Conservation (phyloP, 2,329 filamentous ascomycete species). For the Aspergillus sp. region DNA sequence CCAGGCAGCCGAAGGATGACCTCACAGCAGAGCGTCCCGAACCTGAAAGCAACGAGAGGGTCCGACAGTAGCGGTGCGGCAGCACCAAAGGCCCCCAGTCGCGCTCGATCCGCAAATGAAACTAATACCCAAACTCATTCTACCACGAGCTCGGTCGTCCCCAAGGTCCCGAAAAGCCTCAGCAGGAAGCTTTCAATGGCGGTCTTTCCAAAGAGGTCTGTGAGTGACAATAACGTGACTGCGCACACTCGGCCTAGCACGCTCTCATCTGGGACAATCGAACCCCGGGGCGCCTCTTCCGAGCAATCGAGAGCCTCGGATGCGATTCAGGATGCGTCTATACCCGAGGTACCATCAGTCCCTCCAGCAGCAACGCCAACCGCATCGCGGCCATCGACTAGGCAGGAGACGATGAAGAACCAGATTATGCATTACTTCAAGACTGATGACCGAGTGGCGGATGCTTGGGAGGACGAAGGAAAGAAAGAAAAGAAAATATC, state of each 20-base stretch:
- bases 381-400: slow-evolving; percentile 5
- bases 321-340: slow-evolving; percentile 11
- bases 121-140: slow-evolving; percentile 5
- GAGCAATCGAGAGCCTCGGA: slow-evolving; percentile 19
- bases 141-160: slow-evolving; percentile 7
- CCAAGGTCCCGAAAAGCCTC: slow-evolving; percentile 11
- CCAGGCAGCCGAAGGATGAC: slow-evolving; percentile 5
- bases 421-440: slow-evolving; percentile 28
- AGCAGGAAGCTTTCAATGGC: slow-evolving; percentile 18
- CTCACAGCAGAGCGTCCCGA: slow-evolving; percentile 10
- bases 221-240: slow-evolving; percentile 9
- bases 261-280: slow-evolving; percentile 17
- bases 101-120: slow-evolving; percentile 19
- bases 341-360: slow-evolving; percentile 5
- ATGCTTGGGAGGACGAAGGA: slow-evolving; percentile 21
- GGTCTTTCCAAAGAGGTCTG: slow-evolving; percentile 13
- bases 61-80: slow-evolving; percentile 5
- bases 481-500: slow-evolving; percentile 13
- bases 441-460: slow-evolving; percentile 23
- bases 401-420: slow-evolving; percentile 21
- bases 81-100: slow-evolving; percentile 9
- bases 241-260: slow-evolving; percentile 17
- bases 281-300: slow-evolving; percentile 18
- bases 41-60: slow-evolving; percentile 8
- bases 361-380: slow-evolving; percentile 5